These are phyloP conservation scores for Russula abietina DNA, from an alignment of 768 basidiomycete species.

Conservation along the genomic window DNA sequence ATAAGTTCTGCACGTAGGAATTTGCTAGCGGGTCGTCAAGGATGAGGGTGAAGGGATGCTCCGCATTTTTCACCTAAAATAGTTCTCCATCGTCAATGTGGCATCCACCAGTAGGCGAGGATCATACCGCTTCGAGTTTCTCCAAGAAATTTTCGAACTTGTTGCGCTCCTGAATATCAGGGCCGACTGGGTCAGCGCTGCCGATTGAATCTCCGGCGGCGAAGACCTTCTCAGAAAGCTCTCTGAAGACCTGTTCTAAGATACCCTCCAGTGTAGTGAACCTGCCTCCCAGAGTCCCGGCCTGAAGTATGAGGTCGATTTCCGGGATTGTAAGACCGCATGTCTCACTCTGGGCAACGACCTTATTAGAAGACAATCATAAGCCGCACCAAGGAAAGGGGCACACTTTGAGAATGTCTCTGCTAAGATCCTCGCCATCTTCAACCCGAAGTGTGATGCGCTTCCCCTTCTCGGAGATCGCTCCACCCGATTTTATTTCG, in stretches of 20 bases:
- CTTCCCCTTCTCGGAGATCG: slow-evolving; percentile 84
- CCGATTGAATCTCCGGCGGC: slow-evolving; percentile 59
- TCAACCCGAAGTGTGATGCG: slow-evolving; percentile 84
- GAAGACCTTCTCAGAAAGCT: slow-evolving; percentile 84
- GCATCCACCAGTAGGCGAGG: neutral
- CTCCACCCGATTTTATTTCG: slow-evolving; percentile 91
- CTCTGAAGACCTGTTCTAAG: slow-evolving; percentile 89
- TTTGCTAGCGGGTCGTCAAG: slow-evolving; percentile 94
- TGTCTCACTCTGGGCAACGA: slow-evolving; percentile 72
- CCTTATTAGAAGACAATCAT: neutral
- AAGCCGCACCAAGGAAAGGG: neutral
- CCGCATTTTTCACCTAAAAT: slow-evolving; percentile 66
- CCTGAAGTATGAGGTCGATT: slow-evolving; percentile 84
- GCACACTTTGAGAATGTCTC: slow-evolving; percentile 88
- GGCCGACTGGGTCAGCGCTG: slow-evolving; percentile 34
- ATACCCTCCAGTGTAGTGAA: slow-evolving; percentile 98
- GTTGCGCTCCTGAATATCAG: slow-evolving; percentile 29
- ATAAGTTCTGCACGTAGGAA: slow-evolving; percentile 93
- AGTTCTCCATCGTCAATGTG: neutral
- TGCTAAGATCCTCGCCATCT: slow-evolving; percentile 84
- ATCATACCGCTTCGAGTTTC: slow-evolving; percentile 63
- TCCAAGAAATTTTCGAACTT: slow-evolving; percentile 74
- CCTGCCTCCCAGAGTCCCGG: slow-evolving; percentile 92
- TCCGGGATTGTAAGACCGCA: slow-evolving; percentile 88
- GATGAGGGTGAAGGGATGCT: slow-evolving; percentile 82